Evolutionary conservation across 2,329 filamentous ascomycete genomes (phyloP), one percentile per base, ranked within the genome.

Genomic region (Botryotinia globosa): DNA sequence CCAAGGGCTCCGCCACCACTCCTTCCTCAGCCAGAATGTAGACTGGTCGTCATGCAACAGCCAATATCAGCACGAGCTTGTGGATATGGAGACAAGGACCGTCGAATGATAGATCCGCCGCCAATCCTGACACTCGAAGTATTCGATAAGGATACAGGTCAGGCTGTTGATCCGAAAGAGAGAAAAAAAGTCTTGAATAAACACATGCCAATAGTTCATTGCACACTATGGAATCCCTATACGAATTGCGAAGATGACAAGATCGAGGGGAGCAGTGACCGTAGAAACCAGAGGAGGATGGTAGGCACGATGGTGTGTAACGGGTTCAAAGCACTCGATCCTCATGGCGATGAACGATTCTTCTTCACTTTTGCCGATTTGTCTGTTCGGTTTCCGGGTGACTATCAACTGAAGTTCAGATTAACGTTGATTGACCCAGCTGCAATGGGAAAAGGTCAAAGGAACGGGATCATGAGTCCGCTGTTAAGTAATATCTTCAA

Each of bases 361-460:
- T 96, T 95, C 84, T 96, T 95, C 81, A 93, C 92, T 80, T 96
- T 96, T 80, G 91, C 92, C 0, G 93, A 96, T 79, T 85, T 96
- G 32, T 94, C 91, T 6, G 94, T 92, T 80, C 88, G 93, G 48
- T 94, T 91, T 0, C 90, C 92, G 1, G 93, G 93, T 32, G 85
- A 85, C n/a, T 96, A 92, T 81, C 86, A 91, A 29, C 86, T 96
- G 71, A 89, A 88, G 64, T 95, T 96, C 80, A 88, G 88, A 54
- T 85, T 95, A 34, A 88, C 94, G 79, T 87, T 92, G 74, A 87
- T 95, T 2, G 65, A 87, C 89, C 81, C 83, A 83, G 22, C 86
- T 86, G 34, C 37, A 20, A 54, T 72, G 54, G 51, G 71, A 32
- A 72, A 58, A 42, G 58, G 44, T 25, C 3, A 61, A 48, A 18